Evolutionary conservation across 2,329 filamentous ascomycete species (phyloP), one percentile per base, ranked within the genome.

Genomic region (Aulographum hederae): DNA sequence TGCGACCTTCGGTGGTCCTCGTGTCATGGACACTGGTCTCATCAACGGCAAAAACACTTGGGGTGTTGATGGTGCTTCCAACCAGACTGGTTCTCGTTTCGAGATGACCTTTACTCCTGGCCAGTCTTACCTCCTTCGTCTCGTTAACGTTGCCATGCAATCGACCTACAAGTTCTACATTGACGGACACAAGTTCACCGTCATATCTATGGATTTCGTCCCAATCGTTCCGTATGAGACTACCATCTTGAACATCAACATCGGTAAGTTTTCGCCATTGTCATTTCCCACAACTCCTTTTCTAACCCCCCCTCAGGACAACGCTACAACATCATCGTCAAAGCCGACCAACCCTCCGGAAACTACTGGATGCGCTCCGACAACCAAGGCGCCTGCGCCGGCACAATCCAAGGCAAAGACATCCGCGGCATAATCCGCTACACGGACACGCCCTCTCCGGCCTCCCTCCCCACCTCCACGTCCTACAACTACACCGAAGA

Each of bases 21-120:
- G 44, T 6, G 50, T 43, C 3, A 43, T 58, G 8, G 53, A 57
- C 39, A 60, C 51, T 30, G 54, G 50, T 32, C 42, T 60, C 4
- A 58, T 60, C 44, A 60, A 60, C 39, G 56, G 56, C 15, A 53
- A 48, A 36, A 60, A 60, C 37, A 47, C 49, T 1, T 57, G 46
- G 38, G 31, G 23, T 5, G 17, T 3, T 6, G 34, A 33, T 21
- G 23, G 15, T 13, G 13, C 34, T 34, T 14, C 48, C 41, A 4
- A 44, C 45, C 4, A 50, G 29, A 32, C 28, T 13, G 46, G 45
- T 41, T 25, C 21, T n/a, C 41, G 43, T 33, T 31, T 6, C 8
- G 6, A 8, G 6, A 18, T 12, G 6, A 16, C 10, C 15, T 30
- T 48, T 28, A 32, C 34, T 3, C 32, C 36, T 10, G 46, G 43